phyloP scores from a whole-genome alignment of 768 basidiomycete species.

The Fistulinella prunicolor region DNA sequence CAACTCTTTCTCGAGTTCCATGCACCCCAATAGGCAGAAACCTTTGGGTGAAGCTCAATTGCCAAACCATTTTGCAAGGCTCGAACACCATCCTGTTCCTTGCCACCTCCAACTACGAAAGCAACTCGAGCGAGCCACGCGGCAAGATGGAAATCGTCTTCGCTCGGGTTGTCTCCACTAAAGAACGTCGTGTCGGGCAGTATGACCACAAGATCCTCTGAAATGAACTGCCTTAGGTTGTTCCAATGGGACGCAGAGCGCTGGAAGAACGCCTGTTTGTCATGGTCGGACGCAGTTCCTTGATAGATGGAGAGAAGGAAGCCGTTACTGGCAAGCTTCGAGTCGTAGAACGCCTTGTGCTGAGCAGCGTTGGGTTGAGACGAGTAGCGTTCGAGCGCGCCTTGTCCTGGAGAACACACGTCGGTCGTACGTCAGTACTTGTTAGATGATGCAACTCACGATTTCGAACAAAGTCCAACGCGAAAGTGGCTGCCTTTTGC shows the following conservation, averaged over 20 bases:
- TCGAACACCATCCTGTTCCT: conserved; percentile 36
- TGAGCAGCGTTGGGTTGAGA: conserved; percentile 32
- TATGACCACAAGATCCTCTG: conserved; percentile 37
- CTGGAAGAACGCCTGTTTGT: conserved; percentile 39
- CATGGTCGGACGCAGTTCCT: conserved; percentile 34
- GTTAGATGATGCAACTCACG: conserved; percentile 34
- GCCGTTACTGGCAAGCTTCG: conserved; percentile 40
- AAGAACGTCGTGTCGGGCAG: conserved; percentile 47
- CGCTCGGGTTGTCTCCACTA: conserved; percentile 44
- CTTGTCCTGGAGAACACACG: conserved; percentile 37
- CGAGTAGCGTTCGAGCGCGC: conserved; percentile 37
- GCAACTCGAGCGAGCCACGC: conserved; percentile 52
- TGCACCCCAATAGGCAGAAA: conserved; percentile 41
- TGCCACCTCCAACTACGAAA: conserved; percentile 35
- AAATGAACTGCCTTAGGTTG: conserved; percentile 35
- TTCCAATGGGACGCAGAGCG: conserved; percentile 39
- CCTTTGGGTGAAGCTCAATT: conserved; percentile 35
- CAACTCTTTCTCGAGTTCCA: conserved; percentile 48
- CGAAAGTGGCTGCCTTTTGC: conserved; percentile 34
- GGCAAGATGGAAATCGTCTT: conserved; percentile 54
- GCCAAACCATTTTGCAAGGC: conserved; percentile 41
- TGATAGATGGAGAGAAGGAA: conserved; percentile 41
- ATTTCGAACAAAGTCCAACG: conserved; percentile 34
- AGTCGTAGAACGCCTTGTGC: conserved; percentile 44
- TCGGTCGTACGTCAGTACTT: background rate